These are phyloP conservation scores for Desmodesmus armatus DNA, from an alignment of 139 green algal genomes.

Conservation along the genomic window DNA sequence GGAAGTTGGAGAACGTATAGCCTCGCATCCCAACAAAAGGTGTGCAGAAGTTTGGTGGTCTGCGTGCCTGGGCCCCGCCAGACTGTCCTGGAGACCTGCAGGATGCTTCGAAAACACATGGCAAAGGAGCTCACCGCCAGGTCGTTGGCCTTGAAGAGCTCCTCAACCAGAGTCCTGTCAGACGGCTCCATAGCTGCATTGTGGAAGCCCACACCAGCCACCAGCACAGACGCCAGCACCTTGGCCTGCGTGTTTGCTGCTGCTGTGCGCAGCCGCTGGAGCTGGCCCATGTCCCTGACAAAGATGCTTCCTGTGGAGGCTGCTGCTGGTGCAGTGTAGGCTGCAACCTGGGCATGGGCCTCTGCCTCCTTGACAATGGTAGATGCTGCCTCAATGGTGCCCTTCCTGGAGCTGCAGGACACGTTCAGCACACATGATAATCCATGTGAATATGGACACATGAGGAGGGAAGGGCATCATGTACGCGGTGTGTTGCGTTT, in stretches of 20 bases:
- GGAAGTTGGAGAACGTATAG: background rate
- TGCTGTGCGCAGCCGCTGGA: conserved; percentile 55
- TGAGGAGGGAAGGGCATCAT: background rate
- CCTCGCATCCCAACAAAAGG: too few species aligned
- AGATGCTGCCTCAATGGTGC: conserved; percentile 76
- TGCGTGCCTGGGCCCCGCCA: background rate
- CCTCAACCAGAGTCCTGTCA: conserved; percentile 82
- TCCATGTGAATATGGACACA: background rate
- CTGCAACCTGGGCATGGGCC: background rate
- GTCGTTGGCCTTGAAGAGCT: conserved; percentile 74
- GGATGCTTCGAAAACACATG: too few species aligned
- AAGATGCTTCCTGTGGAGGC: conserved; percentile 47
- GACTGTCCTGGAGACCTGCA: background rate
- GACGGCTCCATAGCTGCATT: conserved; percentile 78
- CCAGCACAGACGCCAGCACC: conserved; percentile 59
- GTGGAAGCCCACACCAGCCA: conserved; percentile 85
- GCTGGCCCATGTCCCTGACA: conserved; percentile 57
- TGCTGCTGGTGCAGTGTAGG: background rate
- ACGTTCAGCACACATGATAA: background rate
- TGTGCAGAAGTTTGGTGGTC: background rate
- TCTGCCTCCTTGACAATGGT: conserved; percentile 61
- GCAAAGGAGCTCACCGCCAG: conserved; percentile 69
- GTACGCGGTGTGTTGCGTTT: background rate
- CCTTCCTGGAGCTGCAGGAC: conserved; percentile 80
- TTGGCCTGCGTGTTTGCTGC: conserved; percentile 44